These are phyloP conservation scores for Pleurotus tuber-regium DNA, from an alignment of 768 basidiomycete species.

Conservation along the genomic window DNA sequence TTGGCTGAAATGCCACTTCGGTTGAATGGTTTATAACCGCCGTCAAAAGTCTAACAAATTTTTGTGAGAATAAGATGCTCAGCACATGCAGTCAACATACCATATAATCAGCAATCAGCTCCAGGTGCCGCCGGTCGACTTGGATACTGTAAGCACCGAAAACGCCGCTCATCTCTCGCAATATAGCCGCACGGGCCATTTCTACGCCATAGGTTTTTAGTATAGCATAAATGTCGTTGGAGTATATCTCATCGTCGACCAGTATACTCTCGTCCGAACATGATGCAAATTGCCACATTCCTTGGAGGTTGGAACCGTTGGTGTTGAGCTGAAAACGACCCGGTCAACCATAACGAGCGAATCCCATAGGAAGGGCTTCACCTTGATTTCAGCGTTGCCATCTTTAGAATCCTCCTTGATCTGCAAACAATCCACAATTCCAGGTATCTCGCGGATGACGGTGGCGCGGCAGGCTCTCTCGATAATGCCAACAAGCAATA, in stretches of 20 bases:
- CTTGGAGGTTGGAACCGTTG: conserved; percentile 91
- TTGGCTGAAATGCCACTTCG: conserved; percentile 91
- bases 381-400: conserved; percentile 49
- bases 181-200: conserved; percentile 88
- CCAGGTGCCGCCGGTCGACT: conserved; percentile 90
- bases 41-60: conserved; percentile 84
- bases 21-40: conserved; percentile 98
- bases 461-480: conserved; percentile 84
- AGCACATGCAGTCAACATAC: conserved; percentile 42
- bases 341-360: too few relatives aligned
- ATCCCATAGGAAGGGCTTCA: conserved; percentile 20
- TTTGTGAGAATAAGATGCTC: conserved; percentile 1
- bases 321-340: conserved; percentile 65
- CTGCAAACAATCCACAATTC: conserved; percentile 86
- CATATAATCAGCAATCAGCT: conserved; percentile 99
- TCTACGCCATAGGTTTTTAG: conserved; percentile 94
- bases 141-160: conserved; percentile 96
- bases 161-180: conserved; percentile 87
- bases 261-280: conserved; percentile 55
- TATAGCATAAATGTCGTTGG: conserved; percentile 94
- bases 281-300: conserved; percentile 78
- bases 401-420: conserved; percentile 57
- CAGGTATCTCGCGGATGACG: conserved; percentile 85
- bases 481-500: conserved; percentile 90
- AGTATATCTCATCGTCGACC: conserved; percentile 79